Base-by-base conservation (phyloP, 257 asterid genomes). In the Phtheirospermum japonicum region DNA sequence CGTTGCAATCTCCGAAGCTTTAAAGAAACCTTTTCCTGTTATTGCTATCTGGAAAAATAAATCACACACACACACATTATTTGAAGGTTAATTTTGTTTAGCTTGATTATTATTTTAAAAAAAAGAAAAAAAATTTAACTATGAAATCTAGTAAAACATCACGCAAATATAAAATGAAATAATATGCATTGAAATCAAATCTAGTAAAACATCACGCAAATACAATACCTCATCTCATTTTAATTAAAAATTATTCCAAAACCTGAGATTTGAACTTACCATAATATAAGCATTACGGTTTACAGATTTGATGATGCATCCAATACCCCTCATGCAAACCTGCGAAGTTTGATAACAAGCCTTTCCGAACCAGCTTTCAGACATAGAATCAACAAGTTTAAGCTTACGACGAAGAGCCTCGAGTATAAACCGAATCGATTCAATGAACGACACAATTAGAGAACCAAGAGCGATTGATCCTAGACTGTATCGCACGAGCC, bases 381-480 rank as follows among this genome's bases (percentile, higher is more conserved):
- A 87, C 71, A 73, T 73, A 34, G 95, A 70, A 60, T 79, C 71
- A n/a, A 82, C 56, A 13, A 23, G 77, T 76, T 93, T 90, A 74
- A 93, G 88, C 78, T 73, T 93, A 51, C 97, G 95, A n/a, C 97
- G 96, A 37, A 93, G 67, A 57, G 83, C 88, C 76, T 93, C 97
- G 18, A 93, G 96, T 60, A 93, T 73, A 61, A 90, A 93, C 19
- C 97, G 84, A 64, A 85, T 76, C 62, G 97, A 87, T 80, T 87
- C 96, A 19, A 79, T 63, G 58, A 78, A 85, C 9, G 96, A 85
- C 51, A 93, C 94, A 6, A 77, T 54, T 53, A 93, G 75, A 67
- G 99, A 93, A 58, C 99, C 99, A 53, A 90, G 67, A 65, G 96
- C 99, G 63, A 93, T 82, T 3, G 96, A 93, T 69, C 99, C 99